phyloP scores from a whole-genome alignment of 306 rosid species.

The Cucumis cinereus region DNA sequence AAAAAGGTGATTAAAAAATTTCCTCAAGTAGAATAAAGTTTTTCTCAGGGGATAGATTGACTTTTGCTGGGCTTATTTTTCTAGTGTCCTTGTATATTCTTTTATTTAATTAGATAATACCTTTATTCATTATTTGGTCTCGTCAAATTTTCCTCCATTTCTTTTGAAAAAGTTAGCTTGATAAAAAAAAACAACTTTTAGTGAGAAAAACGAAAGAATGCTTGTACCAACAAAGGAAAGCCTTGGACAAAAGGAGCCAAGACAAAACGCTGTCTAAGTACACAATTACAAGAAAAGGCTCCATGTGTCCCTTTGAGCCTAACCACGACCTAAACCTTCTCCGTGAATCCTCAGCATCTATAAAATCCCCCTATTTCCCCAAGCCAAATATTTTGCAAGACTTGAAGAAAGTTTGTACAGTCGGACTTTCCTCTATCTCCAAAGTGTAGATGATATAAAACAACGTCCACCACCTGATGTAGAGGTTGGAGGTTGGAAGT shows the following conservation, averaged over 20 bases:
- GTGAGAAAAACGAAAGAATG: neutral
- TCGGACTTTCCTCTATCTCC: neutral
- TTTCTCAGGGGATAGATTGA: neutral
- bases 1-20: neutral
- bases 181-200: neutral
- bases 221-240: neutral
- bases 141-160: neutral
- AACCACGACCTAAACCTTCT: neutral
- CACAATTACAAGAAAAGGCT: neutral
- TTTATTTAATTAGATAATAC: neutral
- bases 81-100: no score
- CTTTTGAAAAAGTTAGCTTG: neutral
- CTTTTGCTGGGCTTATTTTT: neutral
- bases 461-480: neutral
- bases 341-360: neutral
- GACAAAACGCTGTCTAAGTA: neutral
- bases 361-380: neutral
- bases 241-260: neutral
- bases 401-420: neutral
- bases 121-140: neutral
- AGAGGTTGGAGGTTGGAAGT: neutral
- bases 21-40: neutral
- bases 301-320: neutral
- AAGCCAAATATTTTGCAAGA: neutral
- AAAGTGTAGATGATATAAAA: neutral